Percentiles rank a stretch among this genome's conserved stretches.
Conservation (phyloP, 2,329 filamentous ascomycete species). For the Diplodia corticola region DNA sequence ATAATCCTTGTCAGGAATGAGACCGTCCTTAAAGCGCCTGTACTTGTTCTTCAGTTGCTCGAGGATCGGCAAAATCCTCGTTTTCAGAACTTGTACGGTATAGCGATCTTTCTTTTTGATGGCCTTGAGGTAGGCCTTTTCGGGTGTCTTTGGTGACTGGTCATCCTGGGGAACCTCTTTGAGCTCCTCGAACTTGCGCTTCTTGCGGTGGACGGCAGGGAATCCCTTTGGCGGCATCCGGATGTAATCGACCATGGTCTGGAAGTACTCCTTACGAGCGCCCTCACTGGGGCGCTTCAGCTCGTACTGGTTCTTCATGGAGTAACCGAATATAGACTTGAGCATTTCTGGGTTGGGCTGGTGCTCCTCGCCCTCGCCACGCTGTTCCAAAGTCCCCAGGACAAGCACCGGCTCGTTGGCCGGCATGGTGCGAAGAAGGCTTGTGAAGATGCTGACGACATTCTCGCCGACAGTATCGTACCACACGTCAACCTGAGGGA, state of each 20-base stretch:
- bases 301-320: slow-evolving; percentile 71
- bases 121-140: slow-evolving; percentile 76
- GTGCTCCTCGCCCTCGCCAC: slow-evolving; percentile 59
- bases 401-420: slow-evolving; percentile 88
- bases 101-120: slow-evolving; percentile 82
- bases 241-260: slow-evolving; percentile 71
- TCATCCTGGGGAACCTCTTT: slow-evolving; percentile 65
- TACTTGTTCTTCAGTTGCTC: slow-evolving; percentile 92
- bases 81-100: slow-evolving; percentile 82
- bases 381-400: slow-evolving; percentile 77
- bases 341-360: slow-evolving; percentile 63
- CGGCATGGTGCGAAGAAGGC: slow-evolving; percentile 78
- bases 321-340: slow-evolving; percentile 81
- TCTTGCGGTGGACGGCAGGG: slow-evolving; percentile 83
- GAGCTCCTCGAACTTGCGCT: slow-evolving; percentile 75
- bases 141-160: slow-evolving; percentile 55
- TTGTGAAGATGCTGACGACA: slow-evolving; percentile 76
- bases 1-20: slow-evolving; percentile 72
- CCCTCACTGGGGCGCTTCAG: slow-evolving; percentile 67
- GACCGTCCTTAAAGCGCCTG: slow-evolving; percentile 73
- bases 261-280: slow-evolving; percentile 77
- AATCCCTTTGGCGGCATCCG: slow-evolving; percentile 80
- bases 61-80: slow-evolving; percentile 91
- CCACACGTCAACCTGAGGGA: slow-evolving; percentile 89
- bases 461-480: slow-evolving; percentile 66